Conservation (phyloP, 495 filamentous ascomycete species). For the Xylaria castorea region DNA sequence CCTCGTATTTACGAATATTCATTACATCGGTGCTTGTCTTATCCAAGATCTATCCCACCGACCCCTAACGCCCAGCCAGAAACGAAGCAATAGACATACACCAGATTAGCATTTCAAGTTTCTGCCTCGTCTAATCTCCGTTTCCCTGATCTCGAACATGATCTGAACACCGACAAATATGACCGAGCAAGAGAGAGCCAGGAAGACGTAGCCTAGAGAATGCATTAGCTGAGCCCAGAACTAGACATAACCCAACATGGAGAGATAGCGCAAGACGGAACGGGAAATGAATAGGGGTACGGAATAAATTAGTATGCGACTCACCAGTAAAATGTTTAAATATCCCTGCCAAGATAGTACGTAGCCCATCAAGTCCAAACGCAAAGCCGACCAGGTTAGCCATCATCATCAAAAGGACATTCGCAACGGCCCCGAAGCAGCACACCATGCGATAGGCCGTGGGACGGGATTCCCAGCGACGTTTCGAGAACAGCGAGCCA, state of each 20-base stretch:
- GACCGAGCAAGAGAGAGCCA: slow-evolving; percentile 72
- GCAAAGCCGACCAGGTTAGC: slow-evolving; percentile 97
- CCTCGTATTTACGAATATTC: neutral
- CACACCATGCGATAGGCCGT: slow-evolving; percentile 79
- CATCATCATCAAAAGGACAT: slow-evolving; percentile 93
- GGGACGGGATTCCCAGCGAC: slow-evolving; percentile 69
- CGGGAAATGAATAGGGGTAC: neutral
- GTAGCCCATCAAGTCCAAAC: slow-evolving; percentile 85
- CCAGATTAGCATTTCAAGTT: slow-evolving; percentile 76
- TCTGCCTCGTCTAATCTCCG: slow-evolving; percentile 81
- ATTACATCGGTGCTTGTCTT: neutral
- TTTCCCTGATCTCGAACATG: slow-evolving; percentile 95
- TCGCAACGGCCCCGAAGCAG: slow-evolving; percentile 84
- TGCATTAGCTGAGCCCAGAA: slow-evolving; percentile 8
- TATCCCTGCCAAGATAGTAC: slow-evolving; percentile 75
- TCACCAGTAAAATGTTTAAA: slow-evolving; percentile 73
- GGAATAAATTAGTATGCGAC: slow-evolving; percentile 17
- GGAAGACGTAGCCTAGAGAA: slow-evolving; percentile 69
- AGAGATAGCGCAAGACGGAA: slow-evolving; percentile 24
- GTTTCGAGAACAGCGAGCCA: slow-evolving; percentile 70
- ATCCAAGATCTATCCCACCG: neutral
- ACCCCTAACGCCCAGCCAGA: neutral
- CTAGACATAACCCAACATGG: neutral
- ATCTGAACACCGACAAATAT: slow-evolving; percentile 88
- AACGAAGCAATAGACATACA: neutral